Base-by-base conservation (phyloP, 2,329 filamentous ascomycete genomes). In the Fusarium hainanense region DNA sequence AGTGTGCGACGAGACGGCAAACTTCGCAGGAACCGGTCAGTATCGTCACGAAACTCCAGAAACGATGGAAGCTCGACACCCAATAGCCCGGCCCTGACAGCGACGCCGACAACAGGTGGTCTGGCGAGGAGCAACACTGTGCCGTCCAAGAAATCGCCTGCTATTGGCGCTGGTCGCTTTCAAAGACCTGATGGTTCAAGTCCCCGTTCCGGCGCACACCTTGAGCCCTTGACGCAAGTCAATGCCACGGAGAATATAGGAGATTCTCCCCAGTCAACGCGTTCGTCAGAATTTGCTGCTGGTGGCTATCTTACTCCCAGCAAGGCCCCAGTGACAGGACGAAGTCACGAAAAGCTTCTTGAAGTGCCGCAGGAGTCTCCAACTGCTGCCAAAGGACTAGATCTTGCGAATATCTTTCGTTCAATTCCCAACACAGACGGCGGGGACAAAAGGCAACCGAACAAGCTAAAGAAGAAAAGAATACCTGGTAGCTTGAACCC, bases 401-500 rank as follows among this genome's bases (percentile, higher is more conserved):
- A 88, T 63, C 79, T 97, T 58, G 85, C 91, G 54, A 88, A 83
- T 74, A 82, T 97, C 40, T 92, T 97, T 75, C 87, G 92, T 74
- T 87, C 90, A 69, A 90, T 92, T 4, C 89, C 91, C 2, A 89
- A 90, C 1, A 85, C 86, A 1, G 79, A 81, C 23, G 85, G 83
- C 20, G 85, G 82, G 40, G 90, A 90, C 67, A 90, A 87, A 73
- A 88, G 92, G 47, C 91, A 91, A 77, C 93, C 94, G 1, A 98
- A 97, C 76, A 97, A 98, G 80, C 83, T 99, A 54, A 92, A 91
- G 79, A 98, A 98, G 84, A 97, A 93, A 80, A 86, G 90, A 68
- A 83, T 92, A 58, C 90, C 92, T 1, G 90, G 89, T 43, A 93
- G 92, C 75, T 82, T 92, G 23, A 94, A 93, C 72, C 91, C 90